A percentile compares a stretch with the other conserved stretches of the same genome.
phyloP scores from a whole-genome alignment of 2,329 filamentous ascomycete species.

The Fusarium begoniae region DNA sequence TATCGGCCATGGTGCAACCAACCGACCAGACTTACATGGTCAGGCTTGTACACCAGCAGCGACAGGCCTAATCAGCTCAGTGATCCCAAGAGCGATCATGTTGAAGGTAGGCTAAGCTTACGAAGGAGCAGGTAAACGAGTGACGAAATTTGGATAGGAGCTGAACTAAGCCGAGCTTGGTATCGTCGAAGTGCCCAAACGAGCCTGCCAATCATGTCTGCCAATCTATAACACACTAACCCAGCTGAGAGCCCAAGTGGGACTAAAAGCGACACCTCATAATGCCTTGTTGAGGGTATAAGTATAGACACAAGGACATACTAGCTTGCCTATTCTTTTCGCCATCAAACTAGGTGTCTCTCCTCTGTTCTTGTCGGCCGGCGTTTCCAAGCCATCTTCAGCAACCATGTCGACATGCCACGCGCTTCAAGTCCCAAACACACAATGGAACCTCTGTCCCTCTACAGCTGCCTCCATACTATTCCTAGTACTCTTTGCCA shows the following conservation, averaged over 20 bases:
- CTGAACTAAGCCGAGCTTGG: neutral
- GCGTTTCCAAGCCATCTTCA: rapidly evolving
- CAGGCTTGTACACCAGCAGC: rapidly evolving
- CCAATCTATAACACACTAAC: neutral
- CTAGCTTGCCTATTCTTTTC: neutral
- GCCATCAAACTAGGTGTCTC: rapidly evolving
- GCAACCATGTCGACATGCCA: neutral
- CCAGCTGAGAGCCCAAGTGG: neutral
- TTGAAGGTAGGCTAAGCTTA: no score
- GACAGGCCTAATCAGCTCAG: rapidly evolving
- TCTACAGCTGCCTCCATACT: neutral
- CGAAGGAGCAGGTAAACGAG: neutral
- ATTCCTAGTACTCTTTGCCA: neutral
- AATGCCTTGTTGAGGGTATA: neutral
- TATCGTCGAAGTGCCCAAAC: neutral
- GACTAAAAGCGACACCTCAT: neutral
- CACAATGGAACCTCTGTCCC: neutral
- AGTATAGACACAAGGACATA: neutral
- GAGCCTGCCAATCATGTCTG: neutral
- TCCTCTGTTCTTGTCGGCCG: rapidly evolving
- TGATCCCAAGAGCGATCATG: neutral
- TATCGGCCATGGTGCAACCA: neutral
- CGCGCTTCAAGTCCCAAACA: neutral
- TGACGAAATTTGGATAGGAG: neutral
- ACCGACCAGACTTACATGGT: rapidly evolving